Evolutionary conservation across 495 filamentous ascomycete species (phyloP).

Genomic region (Jackrogersella minutella): DNA sequence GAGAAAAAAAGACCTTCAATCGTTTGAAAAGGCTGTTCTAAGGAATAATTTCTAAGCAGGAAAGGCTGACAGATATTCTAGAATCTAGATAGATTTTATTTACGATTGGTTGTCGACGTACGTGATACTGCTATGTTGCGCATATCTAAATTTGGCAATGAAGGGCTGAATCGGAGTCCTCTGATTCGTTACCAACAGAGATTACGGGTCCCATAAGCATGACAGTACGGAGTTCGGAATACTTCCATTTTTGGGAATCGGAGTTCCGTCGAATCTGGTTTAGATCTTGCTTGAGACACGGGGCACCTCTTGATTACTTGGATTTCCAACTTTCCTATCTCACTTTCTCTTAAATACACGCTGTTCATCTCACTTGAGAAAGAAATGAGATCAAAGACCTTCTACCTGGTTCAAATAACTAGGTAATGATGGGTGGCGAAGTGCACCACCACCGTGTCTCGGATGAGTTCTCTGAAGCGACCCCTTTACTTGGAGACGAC

Average conservation of each 20-base stretch:
- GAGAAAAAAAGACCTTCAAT: too few species aligned
- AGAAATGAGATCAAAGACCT: neutral
- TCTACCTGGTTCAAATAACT: neutral
- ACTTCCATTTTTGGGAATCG: constrained; percentile 10
- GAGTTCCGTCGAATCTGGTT: neutral
- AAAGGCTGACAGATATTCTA: too few species aligned
- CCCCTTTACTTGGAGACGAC: neutral
- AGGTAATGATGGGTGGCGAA: constrained; percentile 3
- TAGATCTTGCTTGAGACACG: neutral
- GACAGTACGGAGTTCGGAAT: constrained; percentile 9
- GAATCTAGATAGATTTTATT: too few species aligned
- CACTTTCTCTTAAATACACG: neutral
- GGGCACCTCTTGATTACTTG: neutral
- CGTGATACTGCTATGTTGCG: neutral
- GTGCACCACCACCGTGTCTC: constrained; percentile 9
- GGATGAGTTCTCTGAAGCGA: constrained; percentile 21
- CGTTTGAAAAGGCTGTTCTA: too few species aligned
- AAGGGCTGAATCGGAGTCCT: neutral
- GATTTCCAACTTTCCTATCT: neutral
- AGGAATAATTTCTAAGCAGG: too few species aligned
- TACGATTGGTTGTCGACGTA: neutral
- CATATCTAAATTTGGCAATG: constrained; percentile 9
- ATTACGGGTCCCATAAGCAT: neutral
- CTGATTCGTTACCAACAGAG: neutral
- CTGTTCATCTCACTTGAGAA: neutral